Percentiles rank a stretch among this genome's conserved stretches.
These are phyloP conservation scores for Monilinia aucupariae DNA, from an alignment of 2,329 filamentous ascomycete genomes.

Conservation along the genomic window DNA sequence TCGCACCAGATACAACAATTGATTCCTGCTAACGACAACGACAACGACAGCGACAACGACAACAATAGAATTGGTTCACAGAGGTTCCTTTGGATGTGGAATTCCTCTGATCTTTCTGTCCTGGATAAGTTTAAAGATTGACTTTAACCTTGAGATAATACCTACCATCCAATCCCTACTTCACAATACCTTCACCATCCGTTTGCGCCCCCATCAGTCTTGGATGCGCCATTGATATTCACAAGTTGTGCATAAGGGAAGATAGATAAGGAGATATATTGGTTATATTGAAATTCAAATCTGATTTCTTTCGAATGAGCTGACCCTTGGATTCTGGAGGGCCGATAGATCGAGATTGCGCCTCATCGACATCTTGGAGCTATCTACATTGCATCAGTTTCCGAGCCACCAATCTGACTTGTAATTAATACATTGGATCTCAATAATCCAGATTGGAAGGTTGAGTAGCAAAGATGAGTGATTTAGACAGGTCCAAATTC, in stretches of 20 bases:
- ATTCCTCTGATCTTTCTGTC: background rate
- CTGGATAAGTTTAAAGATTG: background rate
- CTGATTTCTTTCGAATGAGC: constrained; percentile 7
- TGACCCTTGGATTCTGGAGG: background rate
- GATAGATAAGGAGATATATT: background rate
- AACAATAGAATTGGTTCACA: background rate
- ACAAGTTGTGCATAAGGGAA: background rate
- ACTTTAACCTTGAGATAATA: background rate
- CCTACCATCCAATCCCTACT: no score
- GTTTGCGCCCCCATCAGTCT: constrained; percentile 16
- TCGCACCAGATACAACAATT: background rate
- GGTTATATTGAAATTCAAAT: background rate
- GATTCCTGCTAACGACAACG: background rate
- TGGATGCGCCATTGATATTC: constrained; percentile 24
- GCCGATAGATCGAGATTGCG: background rate
- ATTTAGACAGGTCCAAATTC: constrained; percentile 72
- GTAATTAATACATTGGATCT: background rate
- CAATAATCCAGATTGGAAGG: background rate
- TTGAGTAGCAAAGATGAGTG: constrained; percentile 61
- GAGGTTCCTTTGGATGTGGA: background rate
- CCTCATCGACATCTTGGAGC: constrained; percentile 3
- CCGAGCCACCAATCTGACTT: background rate
- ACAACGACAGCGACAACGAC: background rate
- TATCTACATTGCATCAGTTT: background rate
- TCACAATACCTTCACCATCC: constrained; percentile 3